Percentiles rank a stretch among this genome's conserved stretches.
These are phyloP conservation scores for Penicillium corylophilum DNA, from an alignment of 2,329 filamentous ascomycete species.

Conservation along the genomic window DNA sequence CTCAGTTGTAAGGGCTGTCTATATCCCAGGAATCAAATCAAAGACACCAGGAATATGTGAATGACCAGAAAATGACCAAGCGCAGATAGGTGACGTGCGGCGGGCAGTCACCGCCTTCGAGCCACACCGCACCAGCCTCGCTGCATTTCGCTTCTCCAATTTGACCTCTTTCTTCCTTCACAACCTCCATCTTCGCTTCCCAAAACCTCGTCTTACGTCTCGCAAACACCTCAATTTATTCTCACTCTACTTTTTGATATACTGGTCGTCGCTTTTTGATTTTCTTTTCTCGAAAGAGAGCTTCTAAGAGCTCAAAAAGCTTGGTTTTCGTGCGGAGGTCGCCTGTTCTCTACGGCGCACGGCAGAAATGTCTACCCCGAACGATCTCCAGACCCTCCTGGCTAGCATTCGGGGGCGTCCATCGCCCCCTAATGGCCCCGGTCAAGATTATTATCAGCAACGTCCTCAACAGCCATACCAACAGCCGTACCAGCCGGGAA, in stretches of 20 bases:
- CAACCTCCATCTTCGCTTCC: constrained; percentile 10
- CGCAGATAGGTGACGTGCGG: neutral
- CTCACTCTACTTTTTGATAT: constrained; percentile 14
- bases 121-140: constrained; percentile 9
- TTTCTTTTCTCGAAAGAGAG: constrained; percentile 34
- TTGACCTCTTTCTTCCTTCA: constrained; percentile 25
- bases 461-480: constrained; percentile 28
- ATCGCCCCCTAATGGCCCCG: constrained; percentile 31
- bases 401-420: constrained; percentile 46
- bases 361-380: constrained; percentile 50
- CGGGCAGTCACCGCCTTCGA: neutral
- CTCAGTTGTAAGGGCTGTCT: neutral
- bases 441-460: constrained; percentile 29
- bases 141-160: constrained; percentile 14
- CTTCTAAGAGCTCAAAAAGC: constrained; percentile 27
- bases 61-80: neutral
- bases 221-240: constrained; percentile 10
- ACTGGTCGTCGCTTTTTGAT: constrained; percentile 15
- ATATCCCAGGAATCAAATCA: neutral
- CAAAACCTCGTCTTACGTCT: neutral
- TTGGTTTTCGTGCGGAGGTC: constrained; percentile 31
- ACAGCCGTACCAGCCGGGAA: constrained; percentile 27
- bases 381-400: constrained; percentile 48
- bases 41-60: neutral
- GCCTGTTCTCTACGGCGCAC: constrained; percentile 29